Evolutionary conservation across 2,329 filamentous ascomycete species (phyloP).

Genomic region (Calycina marina): DNA sequence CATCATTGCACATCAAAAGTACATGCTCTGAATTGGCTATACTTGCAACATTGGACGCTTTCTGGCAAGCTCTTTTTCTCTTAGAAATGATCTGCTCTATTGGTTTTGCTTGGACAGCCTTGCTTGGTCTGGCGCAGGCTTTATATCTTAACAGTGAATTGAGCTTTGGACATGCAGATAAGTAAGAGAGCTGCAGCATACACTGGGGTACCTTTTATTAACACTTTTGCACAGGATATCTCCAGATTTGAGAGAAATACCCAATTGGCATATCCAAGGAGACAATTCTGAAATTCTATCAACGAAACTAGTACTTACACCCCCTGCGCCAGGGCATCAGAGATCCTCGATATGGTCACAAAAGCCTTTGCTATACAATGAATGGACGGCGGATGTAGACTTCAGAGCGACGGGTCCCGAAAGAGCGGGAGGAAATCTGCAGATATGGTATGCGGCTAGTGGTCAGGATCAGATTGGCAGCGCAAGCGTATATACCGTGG

Average conservation of each 20-base stretch:
- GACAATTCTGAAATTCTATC: conserved; percentile 57
- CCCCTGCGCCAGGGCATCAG: conserved; percentile 71
- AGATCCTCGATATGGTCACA: conserved; percentile 75
- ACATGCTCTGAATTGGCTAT: too few species aligned
- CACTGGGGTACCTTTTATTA: conserved; percentile 2
- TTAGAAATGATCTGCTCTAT: conserved; percentile 2
- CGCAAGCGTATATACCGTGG: conserved; percentile 70
- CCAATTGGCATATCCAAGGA: conserved; percentile 20
- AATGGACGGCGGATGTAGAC: conserved; percentile 73
- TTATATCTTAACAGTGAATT: conserved; percentile 21
- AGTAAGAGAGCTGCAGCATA: conserved; percentile 13
- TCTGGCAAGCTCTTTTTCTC: too few species aligned
- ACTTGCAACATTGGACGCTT: too few species aligned
- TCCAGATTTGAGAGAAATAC: conserved; percentile 18
- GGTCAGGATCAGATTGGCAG: conserved; percentile 50
- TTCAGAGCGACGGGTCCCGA: conserved; percentile 82
- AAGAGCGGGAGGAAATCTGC: conserved; percentile 73
- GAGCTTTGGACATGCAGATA: conserved; percentile 31
- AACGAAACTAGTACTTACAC: conserved; percentile 84
- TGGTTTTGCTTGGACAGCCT: conserved; percentile 14
- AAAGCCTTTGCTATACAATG: conserved; percentile 40
- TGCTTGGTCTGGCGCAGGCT: conserved; percentile 19
- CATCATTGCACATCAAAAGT: too few species aligned
- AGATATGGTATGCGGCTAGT: conserved; percentile 77
- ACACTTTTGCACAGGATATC: conserved; percentile 17